Evolutionary conservation across 768 basidiomycete species (phyloP), one percentile per base, ranked within the genome.

Genomic region (Lactarius sanguifluus): DNA sequence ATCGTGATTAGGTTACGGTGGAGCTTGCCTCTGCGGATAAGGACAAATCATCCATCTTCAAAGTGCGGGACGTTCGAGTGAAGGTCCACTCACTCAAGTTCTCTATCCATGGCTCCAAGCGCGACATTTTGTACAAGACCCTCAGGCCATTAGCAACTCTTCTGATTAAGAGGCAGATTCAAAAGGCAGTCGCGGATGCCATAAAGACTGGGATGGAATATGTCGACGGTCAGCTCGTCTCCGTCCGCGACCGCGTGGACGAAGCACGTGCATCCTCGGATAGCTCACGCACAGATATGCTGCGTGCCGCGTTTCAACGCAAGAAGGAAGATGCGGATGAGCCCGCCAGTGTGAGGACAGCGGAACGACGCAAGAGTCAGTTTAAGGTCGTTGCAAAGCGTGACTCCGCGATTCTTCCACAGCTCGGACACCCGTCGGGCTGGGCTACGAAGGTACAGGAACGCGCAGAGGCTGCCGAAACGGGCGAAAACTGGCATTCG

Each of bases 1-100:
- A 40, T 36, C 6, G 15, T 9, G 18, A 32, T 56, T 34, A 85
- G 77, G 85, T 83, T 16, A 85, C 84, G 1, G 82, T 90, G 15
- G 83, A 86, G 30, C 79, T 94, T n/a, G 80, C 80, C 0, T 80
- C 78, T 3, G 82, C 88, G 4, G 82, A 81, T n/a, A 83, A 83
- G 60, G 91, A 93, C 75, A 79, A 76, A 6, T 81, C 81, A 3
- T 88, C 87, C 30, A 85, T 92, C 5, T 92, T 92, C 84, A 84
- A 83, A 66, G 89, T 93, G 54, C 80, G 86, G 70, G 75, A 84
- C 61, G 86, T 92, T 23, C 76, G 86, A 55, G 90, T 92, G 75
- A 92, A 93, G 74, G 88, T 98, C 62, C 92, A 91, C 72, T 82
- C 87, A 18, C 84, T 98, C 72, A 94, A 91, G 78, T 96, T 96